Evolutionary conservation across 441 rosid species (phyloP), one percentile per base, ranked within the genome.

Genomic region (Pelargonium hybrid): DNA sequence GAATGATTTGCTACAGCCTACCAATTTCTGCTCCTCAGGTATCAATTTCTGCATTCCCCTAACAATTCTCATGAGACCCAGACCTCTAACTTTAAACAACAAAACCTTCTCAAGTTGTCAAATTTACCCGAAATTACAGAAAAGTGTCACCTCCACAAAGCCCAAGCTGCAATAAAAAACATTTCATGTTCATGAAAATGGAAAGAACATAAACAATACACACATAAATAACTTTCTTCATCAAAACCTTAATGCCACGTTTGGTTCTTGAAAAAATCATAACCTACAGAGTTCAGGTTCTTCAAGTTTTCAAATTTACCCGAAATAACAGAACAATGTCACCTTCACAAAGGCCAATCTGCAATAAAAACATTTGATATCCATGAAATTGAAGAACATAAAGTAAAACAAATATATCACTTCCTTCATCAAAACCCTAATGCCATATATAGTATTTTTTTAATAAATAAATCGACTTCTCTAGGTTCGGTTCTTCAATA

Each of bases 21-120:
- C 78, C 79, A 78, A 64, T 82, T 73, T 86, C 82, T 81, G 86
- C 85, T 85, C 87, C 85, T 80, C 85, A 77, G 83, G 71, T 84
- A 87, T 84, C 82, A 66, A 82, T 87, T 86, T 91, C 92, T 87
- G 97, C 95, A 93, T 93, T 88, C 98, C 98, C 97, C 98, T 88
- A 83, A 80, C 85, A 88, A 87, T 81, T 86, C 90, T 91, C 96
- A 93, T 89, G 91, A 92, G 90, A 88, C 79, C 90, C 80, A 83
- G 84, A 81, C 79, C 84, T 84, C 80, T 82, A 74, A 80, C 81
- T 77, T 79, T 79, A 84, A 86, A 84, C 84, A 82, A 77, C 86
- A 85, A 76, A 86, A 81, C 90, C 86, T 76, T 82, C 82, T 74
- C 82, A 85, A 79, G 82, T 78, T 77, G 77, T 76, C 43, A 77